Conservation (phyloP, 2,329 filamentous ascomycete genomes). For the Stemphylium beticola region DNA sequence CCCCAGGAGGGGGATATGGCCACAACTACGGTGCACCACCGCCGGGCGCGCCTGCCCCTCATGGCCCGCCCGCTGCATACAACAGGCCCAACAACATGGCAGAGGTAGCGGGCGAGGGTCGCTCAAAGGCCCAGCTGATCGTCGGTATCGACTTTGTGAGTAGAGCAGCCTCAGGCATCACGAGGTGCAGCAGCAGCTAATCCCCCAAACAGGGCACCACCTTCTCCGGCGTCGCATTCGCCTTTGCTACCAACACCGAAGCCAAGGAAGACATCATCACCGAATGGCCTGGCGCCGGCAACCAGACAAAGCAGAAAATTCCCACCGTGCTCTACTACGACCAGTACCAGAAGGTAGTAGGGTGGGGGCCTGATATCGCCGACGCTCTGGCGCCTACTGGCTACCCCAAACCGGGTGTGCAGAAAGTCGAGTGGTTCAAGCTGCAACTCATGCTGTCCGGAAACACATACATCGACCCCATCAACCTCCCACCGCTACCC, state of each 20-base stretch:
- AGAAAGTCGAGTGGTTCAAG: slow-evolving; percentile 99
- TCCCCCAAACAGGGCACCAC: slow-evolving; percentile 76
- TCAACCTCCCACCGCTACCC: slow-evolving; percentile 95
- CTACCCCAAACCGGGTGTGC: slow-evolving; percentile 95
- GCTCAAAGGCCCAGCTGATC: slow-evolving; percentile 95
- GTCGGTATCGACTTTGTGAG: slow-evolving; percentile 97
- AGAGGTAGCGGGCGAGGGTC: slow-evolving; percentile 86
- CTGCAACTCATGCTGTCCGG: slow-evolving; percentile 97
- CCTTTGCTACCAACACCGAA: slow-evolving; percentile 92
- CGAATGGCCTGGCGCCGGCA: slow-evolving; percentile 97
- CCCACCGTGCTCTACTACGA: slow-evolving; percentile 99
- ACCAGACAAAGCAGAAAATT: slow-evolving; percentile 99
- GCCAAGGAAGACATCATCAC: slow-evolving; percentile 99
- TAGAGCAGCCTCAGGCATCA: slow-evolving; percentile 41
- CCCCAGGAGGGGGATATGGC: slow-evolving; percentile 38
- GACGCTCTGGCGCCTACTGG: slow-evolving; percentile 95
- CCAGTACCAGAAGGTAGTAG: slow-evolving; percentile 99
- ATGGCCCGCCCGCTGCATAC: slow-evolving; percentile 42
- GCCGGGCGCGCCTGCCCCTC: slow-evolving; percentile 37
- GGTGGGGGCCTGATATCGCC: slow-evolving; percentile 97
- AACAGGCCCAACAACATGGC: slow-evolving; percentile 44
- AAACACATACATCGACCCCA: slow-evolving; percentile 98
- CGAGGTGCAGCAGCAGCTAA: slow-evolving; percentile 27
- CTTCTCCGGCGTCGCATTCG: slow-evolving; percentile 95
- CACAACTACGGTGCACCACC: slow-evolving; percentile 36